These are phyloP conservation scores for Candida golubevii DNA, from an alignment of 805 yeast species.

Conservation along the genomic window DNA sequence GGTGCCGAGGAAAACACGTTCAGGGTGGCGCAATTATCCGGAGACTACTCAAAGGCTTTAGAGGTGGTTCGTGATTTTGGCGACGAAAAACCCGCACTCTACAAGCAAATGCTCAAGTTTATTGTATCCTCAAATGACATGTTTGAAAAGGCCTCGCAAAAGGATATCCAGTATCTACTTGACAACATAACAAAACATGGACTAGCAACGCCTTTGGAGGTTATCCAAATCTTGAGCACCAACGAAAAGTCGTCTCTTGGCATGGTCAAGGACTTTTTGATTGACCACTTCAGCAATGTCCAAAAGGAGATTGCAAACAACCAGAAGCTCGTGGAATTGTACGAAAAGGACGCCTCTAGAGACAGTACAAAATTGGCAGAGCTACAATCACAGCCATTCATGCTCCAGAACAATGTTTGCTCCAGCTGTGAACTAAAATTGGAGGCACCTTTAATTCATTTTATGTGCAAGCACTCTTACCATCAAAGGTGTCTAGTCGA, in stretches of 20 bases:
- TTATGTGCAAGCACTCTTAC: slow-evolving; percentile 80
- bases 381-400: slow-evolving; percentile 42
- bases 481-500: slow-evolving; percentile 76
- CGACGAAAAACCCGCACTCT: slow-evolving; percentile 58
- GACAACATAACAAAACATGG: slow-evolving; percentile 47
- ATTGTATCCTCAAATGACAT: slow-evolving; percentile 54
- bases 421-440: slow-evolving; percentile 58
- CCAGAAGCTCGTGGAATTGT: slow-evolving; percentile 59
- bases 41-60: slow-evolving; percentile 54
- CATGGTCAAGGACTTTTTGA: slow-evolving; percentile 61
- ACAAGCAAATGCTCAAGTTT: slow-evolving; percentile 58
- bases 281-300: slow-evolving; percentile 56
- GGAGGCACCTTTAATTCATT: slow-evolving; percentile 78
- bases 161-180: slow-evolving; percentile 46
- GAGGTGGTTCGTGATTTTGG: slow-evolving; percentile 58
- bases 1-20: slow-evolving; percentile 54
- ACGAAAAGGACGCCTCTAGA: slow-evolving; percentile 59
- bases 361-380: slow-evolving; percentile 51
- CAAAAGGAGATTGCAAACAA: slow-evolving; percentile 67
- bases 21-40: slow-evolving; percentile 56
- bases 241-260: slow-evolving; percentile 68
- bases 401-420: slow-evolving; percentile 62
- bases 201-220: slow-evolving; percentile 68
- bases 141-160: slow-evolving; percentile 49
- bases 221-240: slow-evolving; percentile 62